These are phyloP conservation scores for Rutstroemia sydowiana DNA, from an alignment of 2,329 filamentous ascomycete genomes.

Conservation along the genomic window DNA sequence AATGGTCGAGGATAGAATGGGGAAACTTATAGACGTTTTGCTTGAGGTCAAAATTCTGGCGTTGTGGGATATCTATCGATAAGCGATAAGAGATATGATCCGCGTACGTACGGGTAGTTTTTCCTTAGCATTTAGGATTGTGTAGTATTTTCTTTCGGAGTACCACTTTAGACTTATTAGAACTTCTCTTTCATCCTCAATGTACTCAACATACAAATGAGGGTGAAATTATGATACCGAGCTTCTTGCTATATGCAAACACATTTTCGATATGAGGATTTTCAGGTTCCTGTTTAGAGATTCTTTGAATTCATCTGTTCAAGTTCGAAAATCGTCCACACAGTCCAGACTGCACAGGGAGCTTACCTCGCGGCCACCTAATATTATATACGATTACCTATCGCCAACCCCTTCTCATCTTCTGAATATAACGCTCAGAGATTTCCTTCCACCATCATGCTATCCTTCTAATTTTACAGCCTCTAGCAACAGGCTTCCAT, in stretches of 20 bases:
- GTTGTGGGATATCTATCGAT: slow-evolving; percentile 9
- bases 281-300: slow-evolving; percentile 6
- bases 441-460: slow-evolving; percentile 40
- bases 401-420: slow-evolving; percentile 57
- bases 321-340: slow-evolving; percentile 4
- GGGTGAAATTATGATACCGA: neutral
- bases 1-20: neutral
- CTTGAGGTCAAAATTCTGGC: neutral
- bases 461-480: slow-evolving; percentile 16
- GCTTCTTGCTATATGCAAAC: neutral
- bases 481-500: slow-evolving; percentile 16
- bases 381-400: slow-evolving; percentile 41
- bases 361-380: slow-evolving; percentile 20
- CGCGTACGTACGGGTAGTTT: no score
- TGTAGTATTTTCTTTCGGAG: neutral
- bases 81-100: slow-evolving; percentile 1
- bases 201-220: neutral
- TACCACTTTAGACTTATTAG: neutral
- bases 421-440: slow-evolving; percentile 53
- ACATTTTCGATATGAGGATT: slow-evolving; percentile 9
- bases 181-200: neutral
- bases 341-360: slow-evolving; percentile 16
- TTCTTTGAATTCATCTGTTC: neutral
- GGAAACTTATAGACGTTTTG: neutral
- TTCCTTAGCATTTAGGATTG: slow-evolving; percentile 2